Conservation (phyloP, 2,329 filamentous ascomycete genomes). For the Ophiostoma pallidulum region DNA sequence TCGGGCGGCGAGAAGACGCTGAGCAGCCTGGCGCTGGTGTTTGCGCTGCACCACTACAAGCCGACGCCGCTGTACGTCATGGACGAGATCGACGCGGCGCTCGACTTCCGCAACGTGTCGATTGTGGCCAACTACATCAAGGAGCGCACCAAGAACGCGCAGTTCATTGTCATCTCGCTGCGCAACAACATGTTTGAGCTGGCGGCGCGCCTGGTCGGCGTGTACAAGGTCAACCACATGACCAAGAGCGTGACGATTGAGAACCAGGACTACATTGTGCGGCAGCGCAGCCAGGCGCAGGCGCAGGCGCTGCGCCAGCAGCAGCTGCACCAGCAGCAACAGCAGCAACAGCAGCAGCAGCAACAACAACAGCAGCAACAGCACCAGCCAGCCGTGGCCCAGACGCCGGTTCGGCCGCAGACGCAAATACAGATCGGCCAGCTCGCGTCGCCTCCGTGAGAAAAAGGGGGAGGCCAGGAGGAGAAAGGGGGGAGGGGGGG, state of each 20-base stretch:
- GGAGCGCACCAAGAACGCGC: conserved; percentile 96
- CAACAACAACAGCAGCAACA: conserved; percentile 16
- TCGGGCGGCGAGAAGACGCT: conserved; percentile 96
- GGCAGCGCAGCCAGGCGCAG: conserved; percentile 25
- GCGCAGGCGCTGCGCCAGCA: conserved; percentile 14
- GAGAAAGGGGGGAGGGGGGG: not conserved
- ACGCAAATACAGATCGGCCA: conserved; percentile 10
- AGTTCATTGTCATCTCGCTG: conserved; percentile 96
- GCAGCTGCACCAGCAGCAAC: conserved; percentile 21
- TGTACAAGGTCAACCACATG: conserved; percentile 99
- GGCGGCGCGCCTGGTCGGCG: conserved; percentile 85
- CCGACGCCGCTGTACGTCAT: conserved; percentile 97
- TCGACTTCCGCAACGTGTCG: conserved; percentile 97
- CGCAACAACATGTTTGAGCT: conserved; percentile 99
- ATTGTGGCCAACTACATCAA: conserved; percentile 99
- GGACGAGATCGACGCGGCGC: conserved; percentile 97
- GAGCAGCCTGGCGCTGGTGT: conserved; percentile 87
- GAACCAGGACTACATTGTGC: conserved; percentile 64
- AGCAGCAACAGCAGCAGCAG: conserved; percentile 17
- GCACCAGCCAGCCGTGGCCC: conserved; percentile 17
- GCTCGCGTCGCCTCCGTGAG: conserved; percentile 14
- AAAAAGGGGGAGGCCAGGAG: not conserved
- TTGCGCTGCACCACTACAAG: conserved; percentile 95
- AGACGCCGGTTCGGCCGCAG: conserved; percentile 11
- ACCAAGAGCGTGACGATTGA: conserved; percentile 87